Evolutionary conservation across 768 basidiomycete species (phyloP), one percentile per base, ranked within the genome.

Genomic region (Panellus pusillus): DNA sequence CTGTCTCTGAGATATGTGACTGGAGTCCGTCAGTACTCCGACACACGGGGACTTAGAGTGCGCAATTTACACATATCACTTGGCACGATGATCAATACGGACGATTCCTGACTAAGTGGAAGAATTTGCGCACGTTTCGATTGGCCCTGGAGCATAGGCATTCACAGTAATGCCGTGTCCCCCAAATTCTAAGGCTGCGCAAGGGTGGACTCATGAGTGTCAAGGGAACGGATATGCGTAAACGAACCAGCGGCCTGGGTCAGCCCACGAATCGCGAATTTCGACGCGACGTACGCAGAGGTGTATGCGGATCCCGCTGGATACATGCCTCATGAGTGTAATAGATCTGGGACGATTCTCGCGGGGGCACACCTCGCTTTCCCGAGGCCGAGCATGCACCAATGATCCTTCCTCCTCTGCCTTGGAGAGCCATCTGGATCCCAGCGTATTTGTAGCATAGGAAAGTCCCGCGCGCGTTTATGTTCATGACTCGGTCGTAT

Each of bases 351-450:
- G 31, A 32, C 31, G 13, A 32, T 7, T 6, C 7, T 7, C 13
- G 31, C 31, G 13, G 18, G 40, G 9, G n/a, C 15, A 18, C 32
- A 62, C 53, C 58, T 53, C 38, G 18, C 36, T 62, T 62, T 2
- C 58, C 61, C 14, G 27, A 27, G 14, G 43, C 9, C 3, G 55
- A 62, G 32, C 44, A 52, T 0, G 62, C 60, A 36, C 72, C 75
- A n/a, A 76, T 66, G 4, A 75, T 70, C 4, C 73, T 49, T 0
- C 75, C 72, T 0, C 73, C 72, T 2, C 60, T 58, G 0, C 73
- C 72, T 55, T 73, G 75, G 27, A 58, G 55, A 39, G 75, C 62
- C 71, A 76, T 70, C 50, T 74, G 67, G 13, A 48, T 15, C 6
- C 70, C 72, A 4, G 4, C n/a, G n/a, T n/a, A n/a, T n/a, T n/a